Percentiles rank a stretch among this genome's conserved stretches.
Evolutionary conservation across 805 yeast species (phyloP).

Genomic region (Wickerhamiella azyma): DNA sequence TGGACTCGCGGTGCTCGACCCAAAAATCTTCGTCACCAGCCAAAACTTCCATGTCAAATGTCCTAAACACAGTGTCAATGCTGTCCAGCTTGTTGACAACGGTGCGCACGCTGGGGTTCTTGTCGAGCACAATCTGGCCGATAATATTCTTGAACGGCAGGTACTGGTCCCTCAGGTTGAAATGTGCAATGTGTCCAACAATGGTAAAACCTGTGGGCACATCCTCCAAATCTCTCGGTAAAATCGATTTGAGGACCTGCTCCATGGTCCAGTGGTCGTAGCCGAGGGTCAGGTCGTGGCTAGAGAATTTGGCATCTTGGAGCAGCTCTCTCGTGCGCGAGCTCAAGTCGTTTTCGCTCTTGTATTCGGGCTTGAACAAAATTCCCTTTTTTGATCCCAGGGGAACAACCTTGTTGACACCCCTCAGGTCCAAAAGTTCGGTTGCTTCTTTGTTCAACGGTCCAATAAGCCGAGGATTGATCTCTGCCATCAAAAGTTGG

Average conservation of each 20-base stretch:
- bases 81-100: slow-evolving; percentile 86
- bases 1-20: slow-evolving; percentile 80
- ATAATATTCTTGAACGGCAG: slow-evolving; percentile 68
- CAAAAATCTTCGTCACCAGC: slow-evolving; percentile 69
- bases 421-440: slow-evolving; percentile 58
- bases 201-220: slow-evolving; percentile 83
- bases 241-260: slow-evolving; percentile 60
- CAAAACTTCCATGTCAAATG: slow-evolving; percentile 83
- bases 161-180: slow-evolving; percentile 72
- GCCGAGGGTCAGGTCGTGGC: slow-evolving; percentile 43
- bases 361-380: slow-evolving; percentile 37
- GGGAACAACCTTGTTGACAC: slow-evolving; percentile 55
- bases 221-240: slow-evolving; percentile 61
- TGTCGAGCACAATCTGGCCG: slow-evolving; percentile 83
- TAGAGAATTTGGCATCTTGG: slow-evolving; percentile 34
- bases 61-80: slow-evolving; percentile 77
- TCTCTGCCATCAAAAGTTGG: slow-evolving; percentile 50
- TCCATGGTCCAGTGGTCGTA: slow-evolving; percentile 84
- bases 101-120: slow-evolving; percentile 65
- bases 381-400: slow-evolving; percentile 35
- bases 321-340: slow-evolving; percentile 34
- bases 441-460: slow-evolving; percentile 42
- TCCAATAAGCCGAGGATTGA: slow-evolving; percentile 50
- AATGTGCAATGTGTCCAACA: slow-evolving; percentile 92
- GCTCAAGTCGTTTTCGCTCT: slow-evolving; percentile 30